These are phyloP conservation scores for Ustilago sp. DNA, from an alignment of 1,284 basidiomycete species.

Conservation along the genomic window DNA sequence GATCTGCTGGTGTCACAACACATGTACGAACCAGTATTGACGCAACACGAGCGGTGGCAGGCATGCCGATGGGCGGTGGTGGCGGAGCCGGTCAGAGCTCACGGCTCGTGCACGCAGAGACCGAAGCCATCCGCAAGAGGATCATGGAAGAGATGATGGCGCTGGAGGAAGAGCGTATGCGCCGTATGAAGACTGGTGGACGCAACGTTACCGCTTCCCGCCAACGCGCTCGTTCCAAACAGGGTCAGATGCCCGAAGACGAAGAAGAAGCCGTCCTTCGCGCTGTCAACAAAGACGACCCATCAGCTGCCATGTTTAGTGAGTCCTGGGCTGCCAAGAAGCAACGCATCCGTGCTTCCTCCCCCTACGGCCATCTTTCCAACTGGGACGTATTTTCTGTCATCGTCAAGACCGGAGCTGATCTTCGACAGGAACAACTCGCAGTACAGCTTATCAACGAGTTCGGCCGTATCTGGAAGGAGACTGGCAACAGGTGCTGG, in stretches of 20 bases:
- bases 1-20: constrained; percentile 53
- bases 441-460: constrained; percentile 94
- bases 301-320: constrained; percentile 86
- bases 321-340: constrained; percentile 97
- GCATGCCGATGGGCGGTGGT: constrained; percentile 30
- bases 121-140: constrained; percentile 85
- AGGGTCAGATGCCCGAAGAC: constrained; percentile 83
- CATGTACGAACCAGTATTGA: constrained; percentile 40
- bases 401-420: constrained; percentile 98
- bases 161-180: constrained; percentile 95
- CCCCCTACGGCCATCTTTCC: constrained; percentile 95
- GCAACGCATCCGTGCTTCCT: constrained; percentile 88
- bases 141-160: constrained; percentile 99
- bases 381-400: constrained; percentile 86
- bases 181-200: constrained; percentile 82
- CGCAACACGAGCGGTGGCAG: constrained; percentile 18
- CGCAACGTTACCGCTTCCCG: constrained; percentile 35
- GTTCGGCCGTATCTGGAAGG: constrained; percentile 93
- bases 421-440: constrained; percentile 95
- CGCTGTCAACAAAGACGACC: constrained; percentile 96
- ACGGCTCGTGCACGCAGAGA: constrained; percentile 61
- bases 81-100: constrained; percentile 33
- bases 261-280: constrained; percentile 78
- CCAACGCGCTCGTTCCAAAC: constrained; percentile 9
- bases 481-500: constrained; percentile 70